These are phyloP conservation scores for Fusarium chaquense DNA, from an alignment of 2,329 filamentous ascomycete genomes.

Conservation along the genomic window DNA sequence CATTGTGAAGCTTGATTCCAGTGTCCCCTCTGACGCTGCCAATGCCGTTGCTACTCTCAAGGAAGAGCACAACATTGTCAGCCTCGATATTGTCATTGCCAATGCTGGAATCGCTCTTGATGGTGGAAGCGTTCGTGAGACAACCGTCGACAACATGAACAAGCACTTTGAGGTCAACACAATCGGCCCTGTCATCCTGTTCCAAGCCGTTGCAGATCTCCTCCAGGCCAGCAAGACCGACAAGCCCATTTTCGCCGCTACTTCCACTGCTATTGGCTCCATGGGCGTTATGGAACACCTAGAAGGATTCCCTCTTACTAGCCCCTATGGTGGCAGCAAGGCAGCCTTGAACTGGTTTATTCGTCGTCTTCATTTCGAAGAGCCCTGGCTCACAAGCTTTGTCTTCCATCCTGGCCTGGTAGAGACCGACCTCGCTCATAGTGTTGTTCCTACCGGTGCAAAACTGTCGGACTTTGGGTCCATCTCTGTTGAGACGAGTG, in stretches of 20 bases:
- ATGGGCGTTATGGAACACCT: neutral
- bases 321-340: neutral
- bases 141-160: neutral
- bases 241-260: neutral
- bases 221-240: neutral
- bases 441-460: too few species aligned
- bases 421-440: neutral
- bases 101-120: neutral
- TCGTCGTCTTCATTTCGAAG: slow-evolving; percentile 1
- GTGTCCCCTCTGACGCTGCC: neutral
- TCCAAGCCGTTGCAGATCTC: neutral
- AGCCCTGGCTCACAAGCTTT: slow-evolving; percentile 4
- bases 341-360: slow-evolving; percentile 7
- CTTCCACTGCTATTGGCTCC: neutral
- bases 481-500: neutral
- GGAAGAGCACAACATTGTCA: neutral
- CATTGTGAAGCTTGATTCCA: neutral
- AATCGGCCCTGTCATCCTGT: neutral
- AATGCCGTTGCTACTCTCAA: neutral
- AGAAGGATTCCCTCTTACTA: neutral
- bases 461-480: neutral
- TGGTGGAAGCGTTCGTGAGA: neutral
- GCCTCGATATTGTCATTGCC: neutral
- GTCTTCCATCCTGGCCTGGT: slow-evolving; percentile 2
- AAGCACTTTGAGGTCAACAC: slow-evolving; percentile 3